Evolutionary conservation across 1,284 basidiomycete species (phyloP).

Genomic region (Bondarzewia mesenterica): DNA sequence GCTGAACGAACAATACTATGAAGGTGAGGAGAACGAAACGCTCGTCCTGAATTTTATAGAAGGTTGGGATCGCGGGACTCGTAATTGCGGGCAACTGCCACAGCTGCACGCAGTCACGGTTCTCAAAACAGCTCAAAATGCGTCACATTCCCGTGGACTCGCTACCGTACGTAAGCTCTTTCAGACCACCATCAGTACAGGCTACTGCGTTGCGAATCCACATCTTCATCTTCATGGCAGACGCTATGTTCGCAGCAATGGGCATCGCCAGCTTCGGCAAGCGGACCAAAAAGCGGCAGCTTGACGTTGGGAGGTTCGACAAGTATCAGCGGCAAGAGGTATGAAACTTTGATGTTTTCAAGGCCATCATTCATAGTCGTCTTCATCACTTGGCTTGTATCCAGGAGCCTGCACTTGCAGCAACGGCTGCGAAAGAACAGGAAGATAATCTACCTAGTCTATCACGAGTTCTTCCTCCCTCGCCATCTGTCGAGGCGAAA

Average conservation of each 20-base stretch:
- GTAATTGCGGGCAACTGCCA: too few species aligned
- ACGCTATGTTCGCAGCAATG: slow-evolving; percentile 72
- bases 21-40: too few species aligned
- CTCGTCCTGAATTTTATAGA: too few species aligned
- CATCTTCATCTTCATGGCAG: slow-evolving; percentile 34
- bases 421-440: background rate
- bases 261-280: slow-evolving; percentile 77
- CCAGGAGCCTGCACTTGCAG: background rate
- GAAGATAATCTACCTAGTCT: background rate
- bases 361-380: background rate
- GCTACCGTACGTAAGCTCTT: background rate
- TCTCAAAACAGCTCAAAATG: too few species aligned
- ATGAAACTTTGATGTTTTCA: background rate
- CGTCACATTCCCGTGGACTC: background rate
- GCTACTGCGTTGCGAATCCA: background rate
- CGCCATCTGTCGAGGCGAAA: background rate
- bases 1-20: too few species aligned
- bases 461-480: background rate
- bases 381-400: background rate
- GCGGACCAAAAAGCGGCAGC: slow-evolving; percentile 49
- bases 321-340: slow-evolving; percentile 57
- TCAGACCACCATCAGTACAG: background rate
- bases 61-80: too few species aligned
- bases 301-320: slow-evolving; percentile 68
- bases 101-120: too few species aligned